These are phyloP conservation scores for Talaromyces liani DNA, from an alignment of 495 filamentous ascomycete genomes.

Conservation along the genomic window DNA sequence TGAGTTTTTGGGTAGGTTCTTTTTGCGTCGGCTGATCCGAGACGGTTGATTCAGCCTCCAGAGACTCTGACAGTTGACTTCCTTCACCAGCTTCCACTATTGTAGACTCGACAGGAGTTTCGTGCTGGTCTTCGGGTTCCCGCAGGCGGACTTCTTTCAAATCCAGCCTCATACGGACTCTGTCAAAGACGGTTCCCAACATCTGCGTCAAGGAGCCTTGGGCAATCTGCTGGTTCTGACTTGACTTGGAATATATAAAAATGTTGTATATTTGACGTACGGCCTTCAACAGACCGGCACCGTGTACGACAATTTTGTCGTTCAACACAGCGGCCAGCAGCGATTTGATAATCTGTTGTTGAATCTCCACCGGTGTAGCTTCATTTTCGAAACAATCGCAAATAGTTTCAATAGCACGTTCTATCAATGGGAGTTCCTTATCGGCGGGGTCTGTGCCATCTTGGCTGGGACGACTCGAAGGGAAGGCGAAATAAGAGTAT, in stretches of 20 bases:
- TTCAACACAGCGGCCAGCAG: conserved; percentile 91
- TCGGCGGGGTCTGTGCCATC: conserved; percentile 39
- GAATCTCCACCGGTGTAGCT: conserved; percentile 78
- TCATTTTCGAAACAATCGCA: conserved; percentile 99
- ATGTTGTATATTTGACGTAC: conserved; percentile 98
- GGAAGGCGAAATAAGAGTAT: conserved; percentile 91
- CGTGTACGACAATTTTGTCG: conserved; percentile 97
- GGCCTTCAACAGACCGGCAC: conserved; percentile 94
- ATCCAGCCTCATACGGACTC: conserved; percentile 78
- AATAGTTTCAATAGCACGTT: conserved; percentile 97
- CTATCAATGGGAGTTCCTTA: conserved; percentile 65
- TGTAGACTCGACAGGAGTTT: conserved; percentile 24
- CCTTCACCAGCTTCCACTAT: conserved; percentile 29
- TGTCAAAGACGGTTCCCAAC: conserved; percentile 95
- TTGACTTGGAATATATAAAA: conserved; percentile 87
- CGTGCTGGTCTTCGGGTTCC: conserved; percentile 29
- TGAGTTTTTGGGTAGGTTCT: conserved; percentile 73
- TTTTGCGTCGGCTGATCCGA: conserved; percentile 49
- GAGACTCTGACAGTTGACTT: conserved; percentile 30
- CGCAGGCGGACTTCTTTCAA: conserved; percentile 69
- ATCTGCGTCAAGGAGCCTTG: conserved; percentile 97
- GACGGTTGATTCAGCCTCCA: conserved; percentile 40
- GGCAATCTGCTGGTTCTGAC: conserved; percentile 88
- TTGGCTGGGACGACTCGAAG: conserved; percentile 36
- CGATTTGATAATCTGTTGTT: conserved; percentile 97